Conservation (phyloP, 2,329 filamentous ascomycete genomes). For the Didymella sp. region DNA sequence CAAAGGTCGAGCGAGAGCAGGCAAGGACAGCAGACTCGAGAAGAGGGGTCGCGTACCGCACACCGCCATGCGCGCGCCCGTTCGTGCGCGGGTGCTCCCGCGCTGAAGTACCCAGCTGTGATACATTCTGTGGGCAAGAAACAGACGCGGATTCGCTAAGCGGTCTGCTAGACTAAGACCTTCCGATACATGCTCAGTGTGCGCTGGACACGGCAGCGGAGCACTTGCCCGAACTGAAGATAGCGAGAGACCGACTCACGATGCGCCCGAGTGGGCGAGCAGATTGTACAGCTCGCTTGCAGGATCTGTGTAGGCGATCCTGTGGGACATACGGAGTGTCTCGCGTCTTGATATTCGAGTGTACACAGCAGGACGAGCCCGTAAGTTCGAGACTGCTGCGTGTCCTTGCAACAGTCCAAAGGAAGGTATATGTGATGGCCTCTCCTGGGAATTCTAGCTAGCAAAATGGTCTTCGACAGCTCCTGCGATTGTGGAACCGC, state of each 20-base stretch:
- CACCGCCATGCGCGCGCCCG: conserved; percentile 12
- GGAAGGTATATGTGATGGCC: not conserved
- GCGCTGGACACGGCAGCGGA: conserved; percentile 8
- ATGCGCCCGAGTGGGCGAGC: conserved; percentile 12
- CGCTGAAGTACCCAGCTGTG: not conserved
- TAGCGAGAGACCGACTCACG: conserved; percentile 2
- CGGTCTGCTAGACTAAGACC: conserved; percentile 7
- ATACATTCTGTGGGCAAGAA: not conserved
- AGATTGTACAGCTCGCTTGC: conserved; percentile 15
- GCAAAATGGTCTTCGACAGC: not conserved
- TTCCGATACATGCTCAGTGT: not conserved
- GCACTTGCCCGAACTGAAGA: not conserved
- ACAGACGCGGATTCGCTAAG: not conserved
- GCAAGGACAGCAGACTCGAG: conserved; percentile 3
- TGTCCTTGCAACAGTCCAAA: not conserved
- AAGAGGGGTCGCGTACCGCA: conserved; percentile 1
- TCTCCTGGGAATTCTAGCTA: not conserved
- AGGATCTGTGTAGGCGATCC: conserved; percentile 3
- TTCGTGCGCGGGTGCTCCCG: conserved; percentile 9
- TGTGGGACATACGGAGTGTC: not conserved
- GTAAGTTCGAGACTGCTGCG: not conserved
- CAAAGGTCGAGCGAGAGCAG: not conserved
- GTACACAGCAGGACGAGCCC: conserved; percentile 6
- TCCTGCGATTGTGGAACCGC: too few relatives aligned
- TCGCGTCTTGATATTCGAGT: conserved; percentile 11